Evolutionary conservation across 441 rosid genomes (phyloP), one percentile per base, ranked within the genome.

Genomic region (Kokia cookei): DNA sequence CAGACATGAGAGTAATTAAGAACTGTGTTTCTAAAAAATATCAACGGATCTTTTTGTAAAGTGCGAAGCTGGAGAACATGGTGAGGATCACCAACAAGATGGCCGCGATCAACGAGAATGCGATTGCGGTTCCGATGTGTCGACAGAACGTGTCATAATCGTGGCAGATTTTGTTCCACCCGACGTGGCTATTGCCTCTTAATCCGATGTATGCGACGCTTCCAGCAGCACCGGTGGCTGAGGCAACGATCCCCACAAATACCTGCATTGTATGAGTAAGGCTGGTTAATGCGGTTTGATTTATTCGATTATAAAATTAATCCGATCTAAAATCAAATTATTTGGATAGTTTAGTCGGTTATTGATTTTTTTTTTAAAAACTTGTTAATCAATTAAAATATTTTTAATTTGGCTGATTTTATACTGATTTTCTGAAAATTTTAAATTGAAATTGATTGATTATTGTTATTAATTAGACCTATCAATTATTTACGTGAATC

Each of bases 201-300:
- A 88, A 71, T 22, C 89, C 95, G 19, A 91, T 63, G 60, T 92
- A 94, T 22, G 78, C 97, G 17, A 91, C 91, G 19, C 84, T 86
- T n/a, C 88, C 96, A 0, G 94, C 89, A 5, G 97, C 61, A 2
- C 96, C 98, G 0, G 90, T 86, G 5, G 95, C 97, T 13, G 97
- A 86, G 2, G 92, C 93, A 53, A 89, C 83, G 61, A 94, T 26
- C 66, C 97, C 97, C 62, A 92, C 37, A 73, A 91, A 69, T 75
- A 94, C 71, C 97, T 94, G 87, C 82, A 76, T 37, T 53, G 43
- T 69, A 55, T 8, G 15, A 1, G 2, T n/a, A 4, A 51, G 3
- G n/a, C n/a, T 5, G 7, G 7, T 51, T 6, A 14, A n/a, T 51
- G 15, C 22, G 55, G 19, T 51, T 32, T 32, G 37, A 32, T 32